Conservation (phyloP, 2,329 filamentous ascomycete species). For the Fusarium sp. region DNA sequence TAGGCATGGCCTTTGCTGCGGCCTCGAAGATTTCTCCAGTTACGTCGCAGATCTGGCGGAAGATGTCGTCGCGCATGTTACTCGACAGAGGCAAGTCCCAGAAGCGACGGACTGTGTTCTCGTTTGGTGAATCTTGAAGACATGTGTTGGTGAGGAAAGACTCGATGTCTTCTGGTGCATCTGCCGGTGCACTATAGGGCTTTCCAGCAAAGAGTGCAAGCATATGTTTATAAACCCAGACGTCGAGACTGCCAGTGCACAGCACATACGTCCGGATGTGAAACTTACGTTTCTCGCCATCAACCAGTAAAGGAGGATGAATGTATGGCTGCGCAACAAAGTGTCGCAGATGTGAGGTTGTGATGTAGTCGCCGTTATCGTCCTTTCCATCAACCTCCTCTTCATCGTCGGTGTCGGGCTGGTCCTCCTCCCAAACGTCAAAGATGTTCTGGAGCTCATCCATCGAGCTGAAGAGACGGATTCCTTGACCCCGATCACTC, state of each 20-base stretch:
- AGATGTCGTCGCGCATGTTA: slow-evolving; percentile 72
- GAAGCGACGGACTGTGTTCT: slow-evolving; percentile 79
- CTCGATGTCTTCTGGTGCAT: slow-evolving; percentile 66
- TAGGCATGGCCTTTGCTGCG: slow-evolving; percentile 83
- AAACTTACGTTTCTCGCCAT: slow-evolving; percentile 82
- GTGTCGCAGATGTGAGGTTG: slow-evolving; percentile 91
- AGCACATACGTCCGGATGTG: slow-evolving; percentile 95
- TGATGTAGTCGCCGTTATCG: slow-evolving; percentile 68
- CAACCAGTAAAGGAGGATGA: slow-evolving; percentile 80
- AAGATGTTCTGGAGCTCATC: slow-evolving; percentile 89
- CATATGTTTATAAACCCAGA: slow-evolving; percentile 92
- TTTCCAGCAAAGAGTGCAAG: slow-evolving; percentile 90
- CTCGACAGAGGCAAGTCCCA: slow-evolving; percentile 71
- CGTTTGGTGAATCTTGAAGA: slow-evolving; percentile 74
- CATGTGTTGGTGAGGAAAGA: slow-evolving; percentile 96
- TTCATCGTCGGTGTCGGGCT: slow-evolving; percentile 74
- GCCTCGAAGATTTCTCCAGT: slow-evolving; percentile 88
- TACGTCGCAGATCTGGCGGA: slow-evolving; percentile 77
- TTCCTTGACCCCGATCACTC: slow-evolving; percentile 96
- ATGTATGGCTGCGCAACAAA: slow-evolving; percentile 98
- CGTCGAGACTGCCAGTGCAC: slow-evolving; percentile 79
- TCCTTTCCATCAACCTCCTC: slow-evolving; percentile 59
- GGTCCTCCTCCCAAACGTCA: slow-evolving; percentile 85
- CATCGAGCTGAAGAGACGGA: slow-evolving; percentile 87
- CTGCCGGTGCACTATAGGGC: slow-evolving; percentile 76